Conservation (phyloP, 2,329 filamentous ascomycete genomes). For the Myrmaecium sp. region DNA sequence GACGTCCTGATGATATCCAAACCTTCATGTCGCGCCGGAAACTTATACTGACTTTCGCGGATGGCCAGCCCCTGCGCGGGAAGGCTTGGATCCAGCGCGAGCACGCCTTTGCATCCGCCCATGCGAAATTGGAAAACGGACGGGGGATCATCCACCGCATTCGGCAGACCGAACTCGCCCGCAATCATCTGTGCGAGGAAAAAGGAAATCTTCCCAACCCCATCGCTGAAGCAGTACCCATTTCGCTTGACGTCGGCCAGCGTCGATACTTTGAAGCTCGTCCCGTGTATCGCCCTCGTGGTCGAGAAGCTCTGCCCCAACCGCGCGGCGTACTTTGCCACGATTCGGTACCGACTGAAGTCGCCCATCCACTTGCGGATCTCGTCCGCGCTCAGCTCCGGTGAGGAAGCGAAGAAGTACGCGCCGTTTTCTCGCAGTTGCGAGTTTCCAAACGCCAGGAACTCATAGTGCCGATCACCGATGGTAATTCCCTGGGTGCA, state of each 20-base stretch:
- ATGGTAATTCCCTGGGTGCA: conserved; percentile 66
- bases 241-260: conserved; percentile 56
- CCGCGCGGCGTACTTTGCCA: conserved; percentile 82
- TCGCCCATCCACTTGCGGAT: conserved; percentile 80
- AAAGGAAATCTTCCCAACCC: conserved; percentile 78
- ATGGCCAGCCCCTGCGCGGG: conserved; percentile 54
- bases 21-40: conserved; percentile 49
- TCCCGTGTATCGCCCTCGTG: conserved; percentile 56
- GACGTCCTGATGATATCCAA: conserved; percentile 80
- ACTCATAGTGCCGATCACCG: conserved; percentile 68
- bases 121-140: conserved; percentile 86
- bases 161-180: conserved; percentile 46
- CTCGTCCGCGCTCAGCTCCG: conserved; percentile 48
- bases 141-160: conserved; percentile 39
- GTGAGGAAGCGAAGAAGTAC: conserved; percentile 73
- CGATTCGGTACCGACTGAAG: conserved; percentile 60
- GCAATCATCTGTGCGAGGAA: conserved; percentile 60
- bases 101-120: conserved; percentile 80
- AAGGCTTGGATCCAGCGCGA: conserved; percentile 48
- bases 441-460: conserved; percentile 88
- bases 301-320: conserved; percentile 94
- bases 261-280: conserved; percentile 37
- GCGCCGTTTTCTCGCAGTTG: conserved; percentile 84
- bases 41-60: conserved; percentile 77
- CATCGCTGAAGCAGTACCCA: conserved; percentile 67